phyloP scores from a whole-genome alignment of 202 grass and related monocot genomes.

The Miscanthus sacchariflorus region DNA sequence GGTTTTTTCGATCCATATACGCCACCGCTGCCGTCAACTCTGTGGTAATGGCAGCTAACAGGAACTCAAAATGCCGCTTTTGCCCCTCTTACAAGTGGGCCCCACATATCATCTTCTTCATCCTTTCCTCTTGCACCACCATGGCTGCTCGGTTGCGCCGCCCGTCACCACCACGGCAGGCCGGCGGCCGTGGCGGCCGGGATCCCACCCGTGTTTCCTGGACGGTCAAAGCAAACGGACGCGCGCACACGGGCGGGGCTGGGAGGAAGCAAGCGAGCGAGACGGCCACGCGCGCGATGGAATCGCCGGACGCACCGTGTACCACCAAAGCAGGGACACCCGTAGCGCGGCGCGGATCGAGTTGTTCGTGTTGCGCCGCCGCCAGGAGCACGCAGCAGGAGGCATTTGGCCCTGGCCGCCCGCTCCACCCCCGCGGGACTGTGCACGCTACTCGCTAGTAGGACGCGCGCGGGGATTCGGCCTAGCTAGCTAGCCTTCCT shows the following conservation, averaged over 20 bases:
- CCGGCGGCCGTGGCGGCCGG: too few species aligned
- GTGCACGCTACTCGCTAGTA: neutral
- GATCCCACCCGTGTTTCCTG: neutral
- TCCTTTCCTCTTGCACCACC: too few species aligned
- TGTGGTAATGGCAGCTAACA: too few species aligned
- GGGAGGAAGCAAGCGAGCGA: neutral
- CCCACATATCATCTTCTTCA: too few species aligned
- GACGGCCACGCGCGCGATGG: conserved; percentile 17
- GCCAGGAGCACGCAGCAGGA: neutral
- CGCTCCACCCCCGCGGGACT: neutral
- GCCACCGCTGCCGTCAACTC: too few species aligned
- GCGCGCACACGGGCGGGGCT: neutral
- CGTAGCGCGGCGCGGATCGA: conserved; percentile 46
- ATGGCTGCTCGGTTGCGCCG: too few species aligned
- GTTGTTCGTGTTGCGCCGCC: neutral
- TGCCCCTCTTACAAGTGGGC: too few species aligned
- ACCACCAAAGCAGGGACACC: conserved; percentile 58
- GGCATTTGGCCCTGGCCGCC: too few species aligned
- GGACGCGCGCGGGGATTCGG: conserved; percentile 39
- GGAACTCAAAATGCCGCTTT: too few species aligned
- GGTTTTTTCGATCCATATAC: too few species aligned
- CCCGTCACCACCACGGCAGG: too few species aligned
- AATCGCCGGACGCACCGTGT: conserved; percentile 44
- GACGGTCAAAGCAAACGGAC: neutral
- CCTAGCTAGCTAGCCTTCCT: conserved; percentile 11